These are phyloP conservation scores for Peniophora sp. DNA, from an alignment of 1,284 basidiomycete species.

Conservation along the genomic window DNA sequence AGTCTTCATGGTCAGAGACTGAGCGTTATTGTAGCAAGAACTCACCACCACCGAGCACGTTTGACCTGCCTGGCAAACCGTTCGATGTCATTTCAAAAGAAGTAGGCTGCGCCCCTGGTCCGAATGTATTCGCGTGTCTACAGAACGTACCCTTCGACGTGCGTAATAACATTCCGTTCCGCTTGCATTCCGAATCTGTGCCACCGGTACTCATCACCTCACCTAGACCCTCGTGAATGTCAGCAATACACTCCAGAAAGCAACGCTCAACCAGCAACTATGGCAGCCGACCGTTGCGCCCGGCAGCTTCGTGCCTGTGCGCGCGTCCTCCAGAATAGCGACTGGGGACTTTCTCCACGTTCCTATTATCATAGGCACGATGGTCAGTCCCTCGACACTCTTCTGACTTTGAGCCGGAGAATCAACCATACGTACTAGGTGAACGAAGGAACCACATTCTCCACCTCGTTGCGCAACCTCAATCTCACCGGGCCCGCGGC, in stretches of 20 bases:
- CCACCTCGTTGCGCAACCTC: constrained; percentile 26
- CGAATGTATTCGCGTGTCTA: constrained; percentile 37
- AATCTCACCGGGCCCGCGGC: constrained; percentile 25
- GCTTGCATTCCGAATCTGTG: not conserved
- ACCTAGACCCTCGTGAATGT: constrained; percentile 34
- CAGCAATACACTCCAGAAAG: constrained; percentile 37
- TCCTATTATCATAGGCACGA: constrained; percentile 48
- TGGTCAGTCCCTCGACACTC: constrained; percentile 25
- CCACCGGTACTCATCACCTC: too few relatives aligned
- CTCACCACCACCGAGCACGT: constrained; percentile 41
- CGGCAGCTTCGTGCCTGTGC: constrained; percentile 40
- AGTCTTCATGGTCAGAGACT: not conserved
- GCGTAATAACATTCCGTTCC: not conserved
- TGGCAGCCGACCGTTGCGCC: constrained; percentile 51
- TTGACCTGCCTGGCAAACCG: constrained; percentile 47
- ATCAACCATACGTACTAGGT: constrained; percentile 25
- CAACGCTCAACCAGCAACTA: constrained; percentile 42
- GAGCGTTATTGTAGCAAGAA: constrained; percentile 35
- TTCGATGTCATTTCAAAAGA: constrained; percentile 38
- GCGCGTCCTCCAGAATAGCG: constrained; percentile 39
- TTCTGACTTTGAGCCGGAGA: not conserved
- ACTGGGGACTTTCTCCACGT: constrained; percentile 47
- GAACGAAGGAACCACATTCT: constrained; percentile 45
- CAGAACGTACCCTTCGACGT: constrained; percentile 42
- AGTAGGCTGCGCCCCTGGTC: constrained; percentile 37